These are phyloP conservation scores for Aaosphaeria arxii DNA, from an alignment of 2,329 filamentous ascomycete species.

Conservation along the genomic window DNA sequence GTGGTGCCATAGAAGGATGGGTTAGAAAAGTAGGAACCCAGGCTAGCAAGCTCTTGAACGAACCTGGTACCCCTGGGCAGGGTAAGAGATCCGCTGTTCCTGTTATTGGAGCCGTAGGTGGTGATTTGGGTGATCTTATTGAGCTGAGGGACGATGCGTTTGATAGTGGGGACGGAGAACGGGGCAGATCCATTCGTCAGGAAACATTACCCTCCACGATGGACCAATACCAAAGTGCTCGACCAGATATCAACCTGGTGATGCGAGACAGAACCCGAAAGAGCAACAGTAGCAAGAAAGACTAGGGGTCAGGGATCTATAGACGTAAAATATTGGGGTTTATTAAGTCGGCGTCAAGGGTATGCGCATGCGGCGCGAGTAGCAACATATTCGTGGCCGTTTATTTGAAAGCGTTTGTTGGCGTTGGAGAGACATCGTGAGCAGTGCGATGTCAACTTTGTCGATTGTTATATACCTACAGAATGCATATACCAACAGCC, in stretches of 20 bases:
- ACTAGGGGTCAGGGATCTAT: slow-evolving; percentile 13
- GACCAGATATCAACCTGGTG: slow-evolving; percentile 27
- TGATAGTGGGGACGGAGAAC: slow-evolving; percentile 31
- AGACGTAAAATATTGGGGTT: too few relatives aligned
- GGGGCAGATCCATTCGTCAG: slow-evolving; percentile 20
- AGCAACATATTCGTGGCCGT: too few relatives aligned
- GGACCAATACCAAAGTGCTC: slow-evolving; percentile 30
- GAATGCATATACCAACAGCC: too few relatives aligned
- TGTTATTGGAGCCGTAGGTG: slow-evolving; percentile 41
- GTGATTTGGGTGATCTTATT: slow-evolving; percentile 63
- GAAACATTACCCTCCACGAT: slow-evolving; percentile 12
- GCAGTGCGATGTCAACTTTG: too few relatives aligned
- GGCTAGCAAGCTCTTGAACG: slow-evolving; percentile 40
- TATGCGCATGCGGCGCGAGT: too few relatives aligned
- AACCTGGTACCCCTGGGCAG: slow-evolving; percentile 26
- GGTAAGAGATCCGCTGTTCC: slow-evolving; percentile 28
- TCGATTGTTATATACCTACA: too few relatives aligned
- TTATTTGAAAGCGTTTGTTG: too few relatives aligned
- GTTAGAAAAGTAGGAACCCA: slow-evolving; percentile 75
- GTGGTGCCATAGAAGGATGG: slow-evolving; percentile 87
- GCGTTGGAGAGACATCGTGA: too few relatives aligned
- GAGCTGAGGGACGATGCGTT: slow-evolving; percentile 63
- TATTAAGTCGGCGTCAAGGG: too few relatives aligned
- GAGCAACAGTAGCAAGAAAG: slow-evolving; percentile 23
- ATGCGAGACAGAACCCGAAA: slow-evolving; percentile 25